A percentile compares a stretch with the other conserved stretches of the same genome.
These are phyloP conservation scores for Paraconiothyrium sp. DNA, from an alignment of 2,329 filamentous ascomycete species.

Conservation along the genomic window DNA sequence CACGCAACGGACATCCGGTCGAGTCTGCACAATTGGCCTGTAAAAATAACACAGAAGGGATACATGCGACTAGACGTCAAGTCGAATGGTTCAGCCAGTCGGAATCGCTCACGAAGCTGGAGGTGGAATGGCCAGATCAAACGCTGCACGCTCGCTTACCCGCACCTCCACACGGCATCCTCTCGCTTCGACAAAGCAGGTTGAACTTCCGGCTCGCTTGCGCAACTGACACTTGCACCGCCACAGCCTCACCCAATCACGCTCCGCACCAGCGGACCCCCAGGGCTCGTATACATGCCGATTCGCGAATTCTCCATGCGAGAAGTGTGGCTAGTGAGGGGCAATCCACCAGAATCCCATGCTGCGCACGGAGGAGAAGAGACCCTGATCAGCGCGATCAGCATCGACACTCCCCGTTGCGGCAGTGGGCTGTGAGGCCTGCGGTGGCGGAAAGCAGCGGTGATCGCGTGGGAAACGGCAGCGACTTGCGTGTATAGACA, in stretches of 20 bases:
- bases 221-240: neutral
- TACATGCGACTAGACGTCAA: neutral
- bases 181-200: neutral
- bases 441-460: conserved; percentile 22
- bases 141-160: conserved; percentile 2
- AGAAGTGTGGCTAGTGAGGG: conserved; percentile 42
- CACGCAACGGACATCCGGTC: neutral
- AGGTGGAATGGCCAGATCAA: neutral
- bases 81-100: neutral
- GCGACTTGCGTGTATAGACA: conserved; percentile 5
- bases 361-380: conserved; percentile 19
- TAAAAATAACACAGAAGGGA: neutral
- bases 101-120: neutral
- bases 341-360: conserved; percentile 28
- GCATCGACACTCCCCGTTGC: conserved; percentile 20
- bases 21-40: neutral
- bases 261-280: too few relatives aligned
- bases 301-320: neutral
- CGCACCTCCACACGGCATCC: neutral
- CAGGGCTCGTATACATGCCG: neutral
- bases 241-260: neutral
- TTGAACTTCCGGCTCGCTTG: neutral
- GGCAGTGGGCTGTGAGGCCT: conserved; percentile 30
- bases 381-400: conserved; percentile 39
- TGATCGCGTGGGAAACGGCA: conserved; percentile 3